Evolutionary conservation across 2,329 filamentous ascomycete species (phyloP), one percentile per base, ranked within the genome.

Genomic region (Stemphylium vesicarium): DNA sequence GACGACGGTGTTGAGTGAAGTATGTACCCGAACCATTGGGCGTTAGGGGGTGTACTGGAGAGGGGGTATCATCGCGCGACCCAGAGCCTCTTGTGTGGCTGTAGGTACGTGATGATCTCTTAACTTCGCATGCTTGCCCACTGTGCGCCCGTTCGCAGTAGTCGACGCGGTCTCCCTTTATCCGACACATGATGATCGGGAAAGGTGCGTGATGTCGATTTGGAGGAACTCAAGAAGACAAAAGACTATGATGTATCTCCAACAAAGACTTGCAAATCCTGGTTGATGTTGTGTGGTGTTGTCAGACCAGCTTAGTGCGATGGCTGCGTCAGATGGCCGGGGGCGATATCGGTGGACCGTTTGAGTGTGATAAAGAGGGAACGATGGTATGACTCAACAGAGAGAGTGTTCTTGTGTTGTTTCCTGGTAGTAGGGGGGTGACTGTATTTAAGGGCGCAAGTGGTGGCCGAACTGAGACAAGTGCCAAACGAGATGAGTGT

Each of bases 21-120:
- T 68, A 71, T 42, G 64, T 63, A 4, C 61, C 63, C 10, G 58
- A 52, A 8, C 60, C 63, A 16, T 59, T 64, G 1, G 72, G 71
- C 3, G 72, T 74, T 15, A 70, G 60, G n/a, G 72, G 72, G 36
- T 68, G 67, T 48, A 64, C 59, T 9, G 71, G 72, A 26, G 71
- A 73, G 4, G 70, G 63, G 1, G 66, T 65, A 11, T 66, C 62
- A 31, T 71, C 66, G 35, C 65, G 68, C 29, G 58, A 50, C 12
- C 57, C 46, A 2, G 53, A 47, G 15, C 47, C 55, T 15, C 46
- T 61, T 24, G 63, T 57, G 16, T 62, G 52, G 13, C 51, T 55
- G 56, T 73, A 72, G 35, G 72, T 60, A 10, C 52, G 65, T 4
- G 60, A 67, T 37, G 53, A 62, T 37, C 56, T 64, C 39, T 59